Evolutionary conservation across 176 grass and related monocot genomes (phyloP), one percentile per base, ranked within the genome.

Genomic region (Poa annua): DNA sequence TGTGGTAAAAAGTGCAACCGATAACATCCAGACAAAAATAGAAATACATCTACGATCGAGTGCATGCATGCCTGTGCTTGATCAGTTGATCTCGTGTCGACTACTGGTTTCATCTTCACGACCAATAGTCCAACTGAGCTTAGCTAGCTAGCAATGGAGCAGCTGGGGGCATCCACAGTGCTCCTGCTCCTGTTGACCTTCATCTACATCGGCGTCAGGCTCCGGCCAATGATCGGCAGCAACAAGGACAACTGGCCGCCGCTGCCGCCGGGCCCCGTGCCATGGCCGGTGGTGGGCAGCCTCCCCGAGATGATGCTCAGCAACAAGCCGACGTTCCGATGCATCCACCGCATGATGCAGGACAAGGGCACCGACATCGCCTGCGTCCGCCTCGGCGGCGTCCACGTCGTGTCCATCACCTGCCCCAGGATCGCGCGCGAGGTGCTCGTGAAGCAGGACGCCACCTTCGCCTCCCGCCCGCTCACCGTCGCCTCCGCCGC

Each of bases 401-500:
- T 75, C 50, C 83, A 88, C 41, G 79, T 89, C 2, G 14, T 92
- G 13, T 15, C 66, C 71, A 61, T 92, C 80, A 84, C 78, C 51
- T 92, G 80, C 56, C 87, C 90, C 12, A 26, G 32, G 36, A 54
- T 92, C 39, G 84, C 75, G 10, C 69, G 54, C 13, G 87, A 89
- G 85, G 86, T 89, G 59, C 80, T 92, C 80, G 32, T n/a, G 66
- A 82, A 59, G 35, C 82, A 55, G 74, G 90, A 92, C 78, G 87
- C 80, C 22, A 77, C n/a, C 71, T 86, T 89, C 65, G 87, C 42
- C 3, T 86, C 84, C 17, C 62, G 80, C 61, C 90, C 90, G 11
- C 75, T 85, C 24, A 76, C 84, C 26, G 53, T 88, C 41, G 86
- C 90, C 15, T 51, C 86, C 9, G 34, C 36, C 26, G 13, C 72